Base-by-base conservation (phyloP, 805 yeast genomes). In the Metschnikowia chrysomelidarum region DNA sequence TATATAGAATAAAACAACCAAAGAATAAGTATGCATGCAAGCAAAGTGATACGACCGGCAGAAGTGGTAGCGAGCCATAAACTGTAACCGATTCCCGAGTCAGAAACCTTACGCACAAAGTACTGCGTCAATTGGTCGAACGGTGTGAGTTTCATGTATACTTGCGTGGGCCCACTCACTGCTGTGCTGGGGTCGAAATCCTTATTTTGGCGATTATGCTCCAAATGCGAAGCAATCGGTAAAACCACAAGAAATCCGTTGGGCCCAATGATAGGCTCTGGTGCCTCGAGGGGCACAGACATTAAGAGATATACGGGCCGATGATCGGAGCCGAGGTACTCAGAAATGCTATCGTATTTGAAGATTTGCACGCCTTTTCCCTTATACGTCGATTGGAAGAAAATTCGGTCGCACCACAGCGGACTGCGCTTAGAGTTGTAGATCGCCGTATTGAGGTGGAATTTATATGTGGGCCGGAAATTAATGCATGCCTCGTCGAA, bases 331-430 rank as follows among this genome's bases (percentile, higher is more conserved):
- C 69, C 62, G 4, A 60, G 57, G 24, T 82, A 57, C 0, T 63
- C 54, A 1, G 63, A 54, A 1, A 84, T 46, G 5, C 84, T 67
- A 19, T 60, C 49, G 57, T 87, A 87, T 3, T 54, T 51, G 10
- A 58, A 45, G 1, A 76, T 46, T 40, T 4, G 39, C 22, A 58
- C 66, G 34, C 36, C 36, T 42, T 35, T 27, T 11, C 34, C 30
- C 14, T 23, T 19, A 39, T 59, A 56, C 16, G 80, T 75, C 2
- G 66, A 53, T 36, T 74, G 73, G 50, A 64, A 86, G 29, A 89
- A 55, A 5, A 89, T 75, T 34, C 98, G 62, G 55, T 89, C 98
- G 59, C 96, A 88, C 95, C 95, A 89, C 5, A 95, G 81, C 0
- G 96, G 94, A 1, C 65, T 62, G 36, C 96, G 67, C 46, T 78